Evolutionary conservation across 805 yeast species (phyloP), one percentile per base, ranked within the genome.

Genomic region (Wickerhamiella sorbophila): DNA sequence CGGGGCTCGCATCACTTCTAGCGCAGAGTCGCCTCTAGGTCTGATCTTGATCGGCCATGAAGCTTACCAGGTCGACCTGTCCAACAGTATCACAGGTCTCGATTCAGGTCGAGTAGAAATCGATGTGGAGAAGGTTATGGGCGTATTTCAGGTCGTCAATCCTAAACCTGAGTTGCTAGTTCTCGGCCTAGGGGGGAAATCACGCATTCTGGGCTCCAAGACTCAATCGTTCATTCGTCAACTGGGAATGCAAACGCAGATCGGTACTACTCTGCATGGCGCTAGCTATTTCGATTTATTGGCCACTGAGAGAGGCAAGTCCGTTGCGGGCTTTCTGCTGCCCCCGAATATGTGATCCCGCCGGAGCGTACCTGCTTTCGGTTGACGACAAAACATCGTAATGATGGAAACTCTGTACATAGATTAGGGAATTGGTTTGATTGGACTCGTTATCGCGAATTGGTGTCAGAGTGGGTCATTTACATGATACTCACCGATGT

Each of bases 91-190:
- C 16, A 52, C 58, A n/a, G 72, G 75, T 1, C 67, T 69, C 43
- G 71, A 71, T 36, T 53, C 62, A 2, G 76, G 77, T 36, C 59
- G 75, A n/a, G 72, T 79, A 12, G 75, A 72, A 27, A 64, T 79
- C 39, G 60, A 64, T 42, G 58, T 59, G 14, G 55, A 61, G n/a
- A 26, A 29, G 5, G 59, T 71, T 0, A 58, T 76, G 20, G 64
- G 65, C 12, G 55, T 79, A 3, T 67, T 79, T 43, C 67, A 66
- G 16, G 61, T 75, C 5, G 57, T 79, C 1, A 74, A 76, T 55
- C 94, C 94, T 3, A 75, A 76, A 52, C 94, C 94, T 0, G 93
- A 83, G 53, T 64, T 83, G 36, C 51, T 80, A 38, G 76, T 81
- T 5, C 60, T 82, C 15, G 94, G 94, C 1, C 61, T 80, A 19